These are phyloP conservation scores for Hyphopichia homilentoma DNA, from an alignment of 805 yeast species.

Conservation along the genomic window DNA sequence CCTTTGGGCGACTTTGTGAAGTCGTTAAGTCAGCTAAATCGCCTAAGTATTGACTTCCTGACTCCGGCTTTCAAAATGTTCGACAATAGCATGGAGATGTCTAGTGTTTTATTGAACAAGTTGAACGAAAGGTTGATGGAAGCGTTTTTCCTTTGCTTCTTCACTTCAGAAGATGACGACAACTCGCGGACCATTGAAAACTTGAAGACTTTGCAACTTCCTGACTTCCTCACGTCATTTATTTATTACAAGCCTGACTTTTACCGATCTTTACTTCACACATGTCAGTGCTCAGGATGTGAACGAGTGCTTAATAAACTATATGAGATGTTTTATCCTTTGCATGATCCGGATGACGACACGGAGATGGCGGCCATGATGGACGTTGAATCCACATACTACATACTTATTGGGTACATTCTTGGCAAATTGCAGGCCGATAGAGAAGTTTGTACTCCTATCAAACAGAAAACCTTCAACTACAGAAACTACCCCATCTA, in stretches of 20 bases:
- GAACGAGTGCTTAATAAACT: constrained; percentile 21
- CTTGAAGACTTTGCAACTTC: constrained; percentile 23
- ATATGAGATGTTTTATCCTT: constrained; percentile 18
- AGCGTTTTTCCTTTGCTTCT: constrained; percentile 29
- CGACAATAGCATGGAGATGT: constrained; percentile 26
- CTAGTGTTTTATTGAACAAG: constrained; percentile 25
- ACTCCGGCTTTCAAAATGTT: constrained; percentile 37
- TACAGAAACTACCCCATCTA: constrained; percentile 27
- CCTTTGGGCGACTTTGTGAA: constrained; percentile 30
- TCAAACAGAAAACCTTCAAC: constrained; percentile 19
- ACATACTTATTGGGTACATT: constrained; percentile 28
- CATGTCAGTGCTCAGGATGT: constrained; percentile 36
- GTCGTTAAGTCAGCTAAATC: constrained; percentile 17
- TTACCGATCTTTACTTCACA: constrained; percentile 29
- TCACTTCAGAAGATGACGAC: constrained; percentile 8
- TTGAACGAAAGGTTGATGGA: constrained; percentile 32
- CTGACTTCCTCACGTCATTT: constrained; percentile 34
- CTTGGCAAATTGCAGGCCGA: constrained; percentile 32
- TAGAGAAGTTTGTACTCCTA: constrained; percentile 34
- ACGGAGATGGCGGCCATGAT: constrained; percentile 11
- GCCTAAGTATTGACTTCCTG: constrained; percentile 28
- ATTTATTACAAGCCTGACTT: constrained; percentile 35
- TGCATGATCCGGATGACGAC: constrained; percentile 11
- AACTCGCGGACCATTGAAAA: constrained; percentile 10
- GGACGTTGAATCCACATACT: constrained; percentile 26